Evolutionary conservation across 192 early-diverging fungal genomes (phyloP), one percentile per base, ranked within the genome.

Genomic region (Backusella liffmaniae): DNA sequence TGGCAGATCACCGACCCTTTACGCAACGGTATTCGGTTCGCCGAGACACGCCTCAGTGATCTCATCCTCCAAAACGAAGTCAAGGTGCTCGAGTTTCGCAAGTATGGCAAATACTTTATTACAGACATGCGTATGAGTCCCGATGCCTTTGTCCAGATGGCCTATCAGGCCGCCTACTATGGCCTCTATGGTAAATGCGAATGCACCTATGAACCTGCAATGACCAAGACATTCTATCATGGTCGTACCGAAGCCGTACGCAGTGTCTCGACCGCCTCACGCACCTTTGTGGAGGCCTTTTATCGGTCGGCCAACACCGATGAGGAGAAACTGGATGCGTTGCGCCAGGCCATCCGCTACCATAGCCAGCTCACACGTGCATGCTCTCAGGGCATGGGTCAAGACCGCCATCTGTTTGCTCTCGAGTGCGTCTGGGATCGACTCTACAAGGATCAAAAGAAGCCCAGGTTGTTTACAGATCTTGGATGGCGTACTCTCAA

Each of bases 361-460:
- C 96, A 96, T 56, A 77, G 84, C 4, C 79, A 85, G 37, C 84
- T 91, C 76, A 93, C 94, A 66, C 77, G 72, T 18, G 92, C 89
- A 0, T 93, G 92, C 15, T 83, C 92, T 1, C 73, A 80, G 56
- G 96, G 95, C 13, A 49, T 88, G 41, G 96, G 95, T 41, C 91
- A 96, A 67, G 96, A 97, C 77, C 90, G 95, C 32, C 96, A 97
- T 79, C 72, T 97, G 84, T 89, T 95, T 26, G 95, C 92, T 1
- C 89, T 97, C 32, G 85, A 91, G 67, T 88, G 83, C 74, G 82
- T 92, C 79, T 88, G 77, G 77, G 75, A 85, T 46, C 74, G 77
- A 51, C 29, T 81, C 5, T 34, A 76, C 36, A 70, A 73, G 18
- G 62, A 71, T 18, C n/a, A 76, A 35, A 77, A 79, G 12, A 77